A percentile compares a stretch with the other conserved stretches of the same genome.
These are phyloP conservation scores for Ophiocordyceps camponoti-rufipedis DNA, from an alignment of 2,329 filamentous ascomycete species.

Conservation along the genomic window DNA sequence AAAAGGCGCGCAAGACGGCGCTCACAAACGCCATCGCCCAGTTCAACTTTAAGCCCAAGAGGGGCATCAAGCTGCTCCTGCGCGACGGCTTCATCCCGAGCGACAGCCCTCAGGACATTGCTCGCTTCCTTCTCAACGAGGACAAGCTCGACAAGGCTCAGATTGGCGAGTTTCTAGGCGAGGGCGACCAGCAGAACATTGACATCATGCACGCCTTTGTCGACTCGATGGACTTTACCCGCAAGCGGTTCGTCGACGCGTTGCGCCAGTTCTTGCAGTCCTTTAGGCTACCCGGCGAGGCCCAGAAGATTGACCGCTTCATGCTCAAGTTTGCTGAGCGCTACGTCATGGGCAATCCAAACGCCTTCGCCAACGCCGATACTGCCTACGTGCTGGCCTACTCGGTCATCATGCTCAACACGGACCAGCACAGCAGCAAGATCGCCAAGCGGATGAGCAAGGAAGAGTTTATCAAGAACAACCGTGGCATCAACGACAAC, in stretches of 20 bases:
- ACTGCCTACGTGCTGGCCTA: slow-evolving; percentile 93
- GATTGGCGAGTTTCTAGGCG: slow-evolving; percentile 85
- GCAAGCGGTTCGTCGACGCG: slow-evolving; percentile 82
- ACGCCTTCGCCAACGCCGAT: slow-evolving; percentile 94
- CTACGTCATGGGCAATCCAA: slow-evolving; percentile 87
- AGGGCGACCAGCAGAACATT: slow-evolving; percentile 84
- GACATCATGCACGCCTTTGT: slow-evolving; percentile 98
- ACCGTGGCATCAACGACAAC: slow-evolving; percentile 93
- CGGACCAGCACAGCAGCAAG: slow-evolving; percentile 83
- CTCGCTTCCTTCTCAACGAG: slow-evolving; percentile 61
- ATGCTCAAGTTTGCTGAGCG: slow-evolving; percentile 98
- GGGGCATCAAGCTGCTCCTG: slow-evolving; percentile 69
- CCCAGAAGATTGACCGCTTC: slow-evolving; percentile 97
- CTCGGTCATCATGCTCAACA: slow-evolving; percentile 93
- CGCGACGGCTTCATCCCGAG: slow-evolving; percentile 76
- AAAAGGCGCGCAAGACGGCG: slow-evolving; percentile 86
- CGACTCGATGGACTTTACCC: slow-evolving; percentile 82
- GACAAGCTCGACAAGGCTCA: slow-evolving; percentile 80
- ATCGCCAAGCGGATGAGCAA: slow-evolving; percentile 77
- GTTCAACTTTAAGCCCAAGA: slow-evolving; percentile 97
- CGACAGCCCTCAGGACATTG: slow-evolving; percentile 64
- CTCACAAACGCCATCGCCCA: slow-evolving; percentile 72
- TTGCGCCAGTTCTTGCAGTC: slow-evolving; percentile 82
- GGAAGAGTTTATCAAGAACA: slow-evolving; percentile 98
- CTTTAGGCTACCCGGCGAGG: slow-evolving; percentile 87